Percentiles rank a stretch among this genome's conserved stretches.
These are phyloP conservation scores for Elaphomyces granulatus DNA, from an alignment of 495 filamentous ascomycete genomes.

Conservation along the genomic window DNA sequence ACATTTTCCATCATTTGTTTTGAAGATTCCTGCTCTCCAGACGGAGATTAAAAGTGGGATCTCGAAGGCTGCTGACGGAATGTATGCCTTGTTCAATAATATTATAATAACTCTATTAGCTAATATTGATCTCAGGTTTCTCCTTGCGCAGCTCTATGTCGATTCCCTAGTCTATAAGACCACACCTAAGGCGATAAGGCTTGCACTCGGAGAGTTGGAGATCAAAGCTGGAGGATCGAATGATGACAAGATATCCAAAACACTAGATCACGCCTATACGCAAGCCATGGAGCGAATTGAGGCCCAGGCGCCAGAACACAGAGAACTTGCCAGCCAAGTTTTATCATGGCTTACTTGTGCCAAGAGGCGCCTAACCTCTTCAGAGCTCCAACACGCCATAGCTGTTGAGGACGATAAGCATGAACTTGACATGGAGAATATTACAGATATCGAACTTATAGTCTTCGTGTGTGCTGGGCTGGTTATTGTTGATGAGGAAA, in stretches of 20 bases:
- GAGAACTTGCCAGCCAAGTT: constrained; percentile 4
- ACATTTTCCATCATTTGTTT: constrained; percentile 12
- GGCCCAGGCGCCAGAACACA: neutral
- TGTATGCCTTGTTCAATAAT: constrained; percentile 19
- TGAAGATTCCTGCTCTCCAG: constrained; percentile 10
- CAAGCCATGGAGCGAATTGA: constrained; percentile 19
- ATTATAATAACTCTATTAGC: neutral
- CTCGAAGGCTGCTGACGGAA: constrained; percentile 20
- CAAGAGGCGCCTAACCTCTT: neutral
- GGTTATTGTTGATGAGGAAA: constrained; percentile 11
- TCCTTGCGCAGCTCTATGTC: constrained; percentile 6
- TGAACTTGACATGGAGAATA: constrained; percentile 3
- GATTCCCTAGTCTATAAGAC: constrained; percentile 5
- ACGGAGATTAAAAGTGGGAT: constrained; percentile 19
- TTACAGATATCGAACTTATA: constrained; percentile 3
- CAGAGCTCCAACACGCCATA: constrained; percentile 5
- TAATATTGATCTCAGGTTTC: constrained; percentile 5
- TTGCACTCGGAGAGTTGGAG: constrained; percentile 10
- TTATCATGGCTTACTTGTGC: constrained; percentile 6
- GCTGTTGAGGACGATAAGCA: constrained; percentile 3
- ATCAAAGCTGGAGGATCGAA: constrained; percentile 7
- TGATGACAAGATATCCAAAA: constrained; percentile 1
- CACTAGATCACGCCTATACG: constrained; percentile 20
- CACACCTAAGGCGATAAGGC: constrained; percentile 1
- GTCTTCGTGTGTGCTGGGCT: constrained; percentile 5